Evolutionary conservation across 306 rosid species (phyloP), one percentile per base, ranked within the genome.

Genomic region (Crotalaria pallida): DNA sequence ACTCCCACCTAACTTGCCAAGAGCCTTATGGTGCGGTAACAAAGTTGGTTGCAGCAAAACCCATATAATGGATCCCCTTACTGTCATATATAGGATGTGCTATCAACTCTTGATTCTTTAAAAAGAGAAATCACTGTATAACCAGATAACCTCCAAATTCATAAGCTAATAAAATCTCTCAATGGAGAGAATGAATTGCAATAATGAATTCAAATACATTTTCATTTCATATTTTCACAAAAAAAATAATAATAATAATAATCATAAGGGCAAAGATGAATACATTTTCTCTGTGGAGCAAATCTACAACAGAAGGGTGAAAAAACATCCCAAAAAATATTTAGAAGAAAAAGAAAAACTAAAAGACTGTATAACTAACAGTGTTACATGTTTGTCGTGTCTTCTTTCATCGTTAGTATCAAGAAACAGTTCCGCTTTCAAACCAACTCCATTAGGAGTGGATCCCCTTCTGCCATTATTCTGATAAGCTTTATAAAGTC

Each of bases 391-490:
- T 70, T 70, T 78, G 74, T 66, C 69, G 79, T 69, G 52, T 62
- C 73, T 73, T 67, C 84, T 76, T 71, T 66, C 18, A 8, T 16
- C 23, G 31, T 36, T 13, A 9, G 88, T 60, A 73, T 66, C 60
- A 65, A 80, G 73, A 72, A 43, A 72, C 52, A 38, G 17, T 44
- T 34, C 66, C 66, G 61, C 72, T 81, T 80, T 92, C 89, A 92
- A 59, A 89, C 96, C 79, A 94, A 78, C 85, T 94, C 99, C 88
- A 89, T 78, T 31, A 94, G 79, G 44, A 94, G 95, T 58, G 99
- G 97, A 69, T 94, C 99, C 36, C 97, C 99, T 84, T 91, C 92
- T 66, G 96, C 97, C 99, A 94, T 94, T 67, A 85, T 69, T 86
- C 99, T 84, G 67, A 91, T 89, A 51, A 94, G 82, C 80, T 88